These are phyloP conservation scores for Blepharisma stoltei DNA, from an alignment of 73 alveolate species.

Conservation along the genomic window DNA sequence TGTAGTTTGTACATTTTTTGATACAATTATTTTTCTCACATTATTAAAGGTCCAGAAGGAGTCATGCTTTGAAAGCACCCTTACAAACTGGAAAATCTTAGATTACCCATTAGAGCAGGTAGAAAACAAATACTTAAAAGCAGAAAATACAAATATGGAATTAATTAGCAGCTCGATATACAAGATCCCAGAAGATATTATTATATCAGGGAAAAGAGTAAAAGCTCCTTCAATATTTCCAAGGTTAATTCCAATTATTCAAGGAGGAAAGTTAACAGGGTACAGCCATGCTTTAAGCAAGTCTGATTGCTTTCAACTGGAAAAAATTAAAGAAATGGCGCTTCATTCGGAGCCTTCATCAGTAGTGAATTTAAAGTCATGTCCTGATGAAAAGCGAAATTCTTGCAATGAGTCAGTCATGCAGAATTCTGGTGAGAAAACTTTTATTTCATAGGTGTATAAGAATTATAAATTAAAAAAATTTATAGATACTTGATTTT, in stretches of 20 bases:
- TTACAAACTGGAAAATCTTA: neutral
- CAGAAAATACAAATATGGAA: neutral
- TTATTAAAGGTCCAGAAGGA: neutral
- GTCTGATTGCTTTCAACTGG: too few relatives aligned
- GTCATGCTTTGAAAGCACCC: slow-evolving; percentile 17
- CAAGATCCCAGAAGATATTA: slow-evolving; percentile 2
- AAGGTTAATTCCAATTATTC: neutral
- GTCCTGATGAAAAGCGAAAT: too few relatives aligned
- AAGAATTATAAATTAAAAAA: too few relatives aligned
- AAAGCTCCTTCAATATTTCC: slow-evolving; percentile 18
- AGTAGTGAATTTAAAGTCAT: too few relatives aligned
- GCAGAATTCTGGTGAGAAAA: too few relatives aligned
- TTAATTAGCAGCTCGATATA: neutral
- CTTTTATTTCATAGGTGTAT: too few relatives aligned
- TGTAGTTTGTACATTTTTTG: neutral
- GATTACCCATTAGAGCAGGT: neutral
- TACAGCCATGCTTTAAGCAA: neutral
- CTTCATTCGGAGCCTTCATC: too few relatives aligned
- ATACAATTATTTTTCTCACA: neutral
- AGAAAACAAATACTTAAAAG: neutral
- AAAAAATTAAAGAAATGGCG: too few relatives aligned
- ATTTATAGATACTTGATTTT: too few relatives aligned
- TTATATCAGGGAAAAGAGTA: slow-evolving; percentile 11
- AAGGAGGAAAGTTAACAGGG: neutral
- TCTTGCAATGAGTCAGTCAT: too few relatives aligned